Evolutionary conservation across 2,329 filamentous ascomycete genomes (phyloP), one percentile per base, ranked within the genome.

Genomic region (Aciculosporium take): DNA sequence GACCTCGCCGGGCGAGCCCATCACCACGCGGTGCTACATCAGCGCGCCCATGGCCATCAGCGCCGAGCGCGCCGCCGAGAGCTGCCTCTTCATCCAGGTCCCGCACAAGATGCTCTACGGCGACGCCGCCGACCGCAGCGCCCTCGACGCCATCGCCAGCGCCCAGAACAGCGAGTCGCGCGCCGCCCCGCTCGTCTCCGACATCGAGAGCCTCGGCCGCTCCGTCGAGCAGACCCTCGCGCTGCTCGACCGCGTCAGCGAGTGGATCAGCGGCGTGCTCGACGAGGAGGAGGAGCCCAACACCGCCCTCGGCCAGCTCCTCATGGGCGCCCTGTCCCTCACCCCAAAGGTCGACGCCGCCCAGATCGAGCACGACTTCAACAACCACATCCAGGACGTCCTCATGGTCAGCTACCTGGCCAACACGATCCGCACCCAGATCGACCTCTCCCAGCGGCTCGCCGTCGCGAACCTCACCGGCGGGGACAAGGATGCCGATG

Each of bases 321-420:
- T 98, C 51, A 84, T 96, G 72, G 94, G 94, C 63, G 81, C 89
- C 30, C 76, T 98, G 48, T 88, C 84, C 36, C 71, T 98, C 48
- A 86, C 89, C 42, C 91, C 91, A 56, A 98, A 96, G 74, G 91
- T 96, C 46, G 85, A 94, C 56, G 71, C 81, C 29, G 74, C 79
- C 47, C 83, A 93, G 61, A 88, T 98, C 58, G 91, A 98, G 73
- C 76, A 82, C 60, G 88, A 96, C 71, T 98, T 98, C 77, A 98
- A 98, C 78, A 94, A 94, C 72, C 91, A 98, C 69, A 87, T 98
- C 64, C 91, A 98, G 70, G 91, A 98, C 63, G 88, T 98, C 46
- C 79, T 98, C 51, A 88, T 96, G 63, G 88, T 98, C 55, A 94
- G 87, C 52, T 98, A 98, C 71, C 76, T 98, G 50, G 87, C 91